Evolutionary conservation across 257 asterid species (phyloP), one percentile per base, ranked within the genome.

Genomic region (Dorcoceras hygrometricum): DNA sequence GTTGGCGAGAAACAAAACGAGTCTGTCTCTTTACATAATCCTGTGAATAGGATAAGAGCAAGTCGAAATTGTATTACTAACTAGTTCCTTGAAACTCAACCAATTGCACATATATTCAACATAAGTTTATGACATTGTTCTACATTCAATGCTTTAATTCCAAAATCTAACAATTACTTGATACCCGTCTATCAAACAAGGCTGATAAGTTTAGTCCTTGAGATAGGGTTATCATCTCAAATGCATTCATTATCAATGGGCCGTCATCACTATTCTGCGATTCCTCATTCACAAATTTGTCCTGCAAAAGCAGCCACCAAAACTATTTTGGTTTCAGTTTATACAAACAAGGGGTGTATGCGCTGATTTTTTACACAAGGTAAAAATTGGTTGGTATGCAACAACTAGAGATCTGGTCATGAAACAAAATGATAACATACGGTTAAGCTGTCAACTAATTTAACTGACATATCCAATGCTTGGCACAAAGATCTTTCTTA

Each of bases 211-310:
- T 88, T 76, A 94, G 77, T 68, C 99, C 99, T 77, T 94, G 99
- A 65, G 99, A 94, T 60, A 94, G 87, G 56, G 99, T 88, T 60
- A 94, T 94, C 97, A 94, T 88, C 84, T 90, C 97, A 81, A 94
- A 90, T 18, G 99, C 99, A 78, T 94, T 94, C 97, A 94, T 90
- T 62, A 84, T 67, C 75, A 88, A 78, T 51, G 99, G 99, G 67
- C 97, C 95, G 70, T 36, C 72, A 46, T 67, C 82, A 60, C 63
- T 71, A 10, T 63, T 75, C 58, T 57, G 80, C 39, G 86, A 51
- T 80, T 88, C 86, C 78, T 94, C 96, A 71, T 76, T 86, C 63
- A 94, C 97, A 80, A 68, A 90, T 70, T 79, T 70, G 63, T 88
- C 96, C 99, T 93, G 91, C 84, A 81, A 50, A 72, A 58, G 62